phyloP scores from a whole-genome alignment of 2,329 filamentous ascomycete genomes.

The Claviceps sorghi region DNA sequence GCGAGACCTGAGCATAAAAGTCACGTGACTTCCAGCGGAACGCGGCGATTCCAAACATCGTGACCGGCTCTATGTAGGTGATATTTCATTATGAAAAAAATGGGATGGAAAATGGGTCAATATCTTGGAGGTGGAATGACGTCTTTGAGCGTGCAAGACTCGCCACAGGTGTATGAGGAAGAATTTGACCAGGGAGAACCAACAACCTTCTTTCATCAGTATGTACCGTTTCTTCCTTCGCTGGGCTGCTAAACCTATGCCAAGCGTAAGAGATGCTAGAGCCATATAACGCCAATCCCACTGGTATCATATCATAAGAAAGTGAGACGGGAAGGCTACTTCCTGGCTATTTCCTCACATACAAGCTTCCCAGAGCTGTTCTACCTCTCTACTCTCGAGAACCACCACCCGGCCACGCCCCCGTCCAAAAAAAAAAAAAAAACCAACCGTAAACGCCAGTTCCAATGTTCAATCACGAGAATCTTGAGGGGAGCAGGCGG shows the following conservation, averaged over 20 bases:
- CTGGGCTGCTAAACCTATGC: background rate
- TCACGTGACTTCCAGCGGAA: background rate
- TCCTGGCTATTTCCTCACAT: conserved; percentile 5
- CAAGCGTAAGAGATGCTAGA: background rate
- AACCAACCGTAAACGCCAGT: conserved; percentile 5
- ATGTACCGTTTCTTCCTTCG: background rate
- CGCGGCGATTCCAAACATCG: background rate
- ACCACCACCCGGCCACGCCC: background rate
- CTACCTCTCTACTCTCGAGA: background rate
- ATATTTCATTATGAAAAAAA: background rate
- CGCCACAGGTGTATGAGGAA: background rate
- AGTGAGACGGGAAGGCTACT: conserved; percentile 8
- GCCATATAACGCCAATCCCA: conserved; percentile 16
- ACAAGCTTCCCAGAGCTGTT: background rate
- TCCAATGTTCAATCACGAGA: background rate
- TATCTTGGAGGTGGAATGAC: background rate
- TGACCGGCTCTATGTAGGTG: too few relatives aligned
- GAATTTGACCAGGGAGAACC: too few relatives aligned
- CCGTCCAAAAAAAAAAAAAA: background rate
- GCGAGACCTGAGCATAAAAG: background rate
- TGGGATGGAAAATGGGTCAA: background rate
- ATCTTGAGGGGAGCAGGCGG: background rate
- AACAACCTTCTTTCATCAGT: background rate
- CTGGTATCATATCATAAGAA: conserved; percentile 22
- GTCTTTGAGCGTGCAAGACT: too few relatives aligned